Base-by-base conservation (phyloP, 768 basidiomycete species). In the Hericium coralloides region DNA sequence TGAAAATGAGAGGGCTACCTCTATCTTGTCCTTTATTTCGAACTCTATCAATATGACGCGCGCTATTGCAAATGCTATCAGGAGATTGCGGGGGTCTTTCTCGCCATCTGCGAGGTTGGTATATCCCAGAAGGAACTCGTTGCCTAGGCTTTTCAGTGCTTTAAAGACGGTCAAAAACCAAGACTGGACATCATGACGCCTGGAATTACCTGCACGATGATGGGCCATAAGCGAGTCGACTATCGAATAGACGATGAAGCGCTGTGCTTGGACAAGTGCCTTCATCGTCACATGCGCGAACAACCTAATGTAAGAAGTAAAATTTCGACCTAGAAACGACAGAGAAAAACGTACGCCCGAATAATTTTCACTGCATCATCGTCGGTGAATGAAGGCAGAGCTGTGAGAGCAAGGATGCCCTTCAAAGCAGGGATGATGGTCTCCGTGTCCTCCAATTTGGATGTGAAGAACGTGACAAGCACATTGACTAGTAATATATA, bases 81-180 rank as follows among this genome's bases (percentile, higher is more conserved):
- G 76, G 8, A 99, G 76, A 71, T 98, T 99, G 17, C 97, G 79
- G 31, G 97, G 97, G 67, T 99, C 97, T 65, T 98, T 98, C 72
- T 99, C 97, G 15, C 94, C 95, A 56, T 97, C 90, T 4, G 84
- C 93, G n/a, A 98, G 71, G 51, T 68, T 66, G 31, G 87, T 79
- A 68, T 98, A 99, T 22, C 83, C 81, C 7, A 74, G 71, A 22
- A 98, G 59, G 68, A 98, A 98, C 8, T 74, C 77, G 23, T 81
- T 75, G 1, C 86, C 87, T 78, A 91, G 79, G 6, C 67, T 72
- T 68, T 87, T 88, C 20, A 98, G 70, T 37, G 81, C 92, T 87
- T 59, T 18, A 38, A 9, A 57, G 7, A 37, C 64, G 55, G 7
- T 41, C 60, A 50, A 43, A 60, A 57, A 55, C 59, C 4, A 10